Evolutionary conservation across 305 asterid species (phyloP).

Genomic region (Fraxinus greggii): DNA sequence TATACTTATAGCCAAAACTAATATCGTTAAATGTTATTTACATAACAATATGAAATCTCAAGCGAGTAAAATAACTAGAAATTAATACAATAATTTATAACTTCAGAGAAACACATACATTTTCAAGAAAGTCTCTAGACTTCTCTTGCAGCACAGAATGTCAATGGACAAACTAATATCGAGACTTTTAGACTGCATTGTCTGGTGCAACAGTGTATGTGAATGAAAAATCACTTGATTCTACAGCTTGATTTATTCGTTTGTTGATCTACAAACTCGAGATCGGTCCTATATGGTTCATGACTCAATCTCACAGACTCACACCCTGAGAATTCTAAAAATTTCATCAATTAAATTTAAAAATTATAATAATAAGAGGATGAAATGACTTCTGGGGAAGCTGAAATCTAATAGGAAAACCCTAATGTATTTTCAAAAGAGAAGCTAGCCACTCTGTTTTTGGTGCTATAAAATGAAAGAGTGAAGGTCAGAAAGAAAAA

Average conservation of each 20-base stretch:
- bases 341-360: neutral
- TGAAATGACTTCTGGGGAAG: neutral
- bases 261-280: neutral
- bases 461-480: neutral
- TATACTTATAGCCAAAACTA: neutral
- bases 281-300: conserved; percentile 2
- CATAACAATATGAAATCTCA: neutral
- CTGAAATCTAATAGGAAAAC: neutral
- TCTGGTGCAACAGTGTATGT: neutral
- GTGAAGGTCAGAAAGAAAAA: conserved; percentile 4
- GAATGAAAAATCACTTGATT: neutral
- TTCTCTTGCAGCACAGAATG: neutral
- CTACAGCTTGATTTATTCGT: neutral
- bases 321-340: neutral
- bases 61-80: neutral
- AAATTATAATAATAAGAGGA: neutral
- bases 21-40: neutral
- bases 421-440: conserved; percentile 9
- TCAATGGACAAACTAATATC: neutral
- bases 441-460: neutral
- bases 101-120: neutral
- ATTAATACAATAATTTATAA: neutral
- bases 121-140: neutral
- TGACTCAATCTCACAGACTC: neutral
- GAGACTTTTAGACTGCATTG: neutral